Evolutionary conservation across 1,284 basidiomycete species (phyloP), one percentile per base, ranked within the genome.

Genomic region (Vanrija pseudolonga): DNA sequence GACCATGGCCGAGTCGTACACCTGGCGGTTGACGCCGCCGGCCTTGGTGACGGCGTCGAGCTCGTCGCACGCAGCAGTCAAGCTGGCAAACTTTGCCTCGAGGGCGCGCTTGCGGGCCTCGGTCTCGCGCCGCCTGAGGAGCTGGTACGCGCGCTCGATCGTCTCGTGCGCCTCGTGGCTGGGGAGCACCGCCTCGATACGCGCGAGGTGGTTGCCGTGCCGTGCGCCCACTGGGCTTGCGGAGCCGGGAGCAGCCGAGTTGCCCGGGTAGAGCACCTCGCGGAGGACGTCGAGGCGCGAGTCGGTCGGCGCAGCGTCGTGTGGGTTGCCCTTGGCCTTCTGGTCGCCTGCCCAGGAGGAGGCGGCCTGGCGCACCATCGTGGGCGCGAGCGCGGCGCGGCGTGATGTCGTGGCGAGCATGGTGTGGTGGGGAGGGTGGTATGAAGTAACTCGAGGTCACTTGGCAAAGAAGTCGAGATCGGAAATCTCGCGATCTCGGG

Each of bases 121-220:
- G 45, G 91, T 83, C 53, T 85, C 65, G 65, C 88, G 85, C 36
- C 91, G 83, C 65, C 85, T 82, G 77, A 88, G 85, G 19, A 98
- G 81, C 51, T 87, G 78, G 88, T 89, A 98, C 4, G 94, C 94
- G 38, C 94, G 85, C 62, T 89, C 88, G 60, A 98, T 92, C 7
- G 93, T 98, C 64, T 91, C 85, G 78, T 98, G 91, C 0, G 90
- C 90, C 76, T 97, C 92, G 14, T 81, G 83, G 5, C 85, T 87
- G 14, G 88, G 88, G 53, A 93, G 84, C 11, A 88, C 87, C 50
- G 82, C 81, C 61, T 86, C 84, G 17, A 94, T 77, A 83, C 87
- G 57, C 77, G 81, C 51, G 78, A 84, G 37, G 86, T 66, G 84
- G 68, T 90, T 85, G 26, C 85, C 84, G 59, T 89, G 84, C 85